Base-by-base conservation (phyloP, 1,284 basidiomycete species). In the Moesziomyces aphidis region DNA sequence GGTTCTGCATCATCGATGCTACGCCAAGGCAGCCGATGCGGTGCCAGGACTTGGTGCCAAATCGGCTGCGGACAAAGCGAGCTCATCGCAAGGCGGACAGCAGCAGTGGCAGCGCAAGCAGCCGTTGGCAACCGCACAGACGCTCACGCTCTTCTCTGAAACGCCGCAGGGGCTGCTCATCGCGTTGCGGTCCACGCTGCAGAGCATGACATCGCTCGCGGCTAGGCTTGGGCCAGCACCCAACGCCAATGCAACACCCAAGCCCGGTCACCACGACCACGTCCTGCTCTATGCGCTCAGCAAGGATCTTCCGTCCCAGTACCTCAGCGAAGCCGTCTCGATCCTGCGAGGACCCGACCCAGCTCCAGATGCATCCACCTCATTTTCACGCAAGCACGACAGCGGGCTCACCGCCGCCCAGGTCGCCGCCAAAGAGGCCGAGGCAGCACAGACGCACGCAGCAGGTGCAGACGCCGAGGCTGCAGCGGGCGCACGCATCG, bases 231-330 rank as follows among this genome's bases (percentile, higher is more conserved):
- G 56, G 5, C 70, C 75, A 19, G 42, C 60, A 7, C 55, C 71
- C 8, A 55, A 53, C 15, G 36, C 67, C 4, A 43, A n/a, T 19
- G 9, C 54, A 8, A 19, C 58, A 13, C 19, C 61, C 2, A 55
- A 34, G 23, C 55, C 53, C 19, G 56, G 45, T 15, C 50, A 57
- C 7, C 63, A 73, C 39, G 75, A 74, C 31, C 67, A 73, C 48
- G 69, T 78, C 0, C 51, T 81, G n/a, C 61, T 81, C 2, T 80
- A 72, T 34, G 58, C 78, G 3, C 56, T 81, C 31, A 77, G 74
- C 57, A 80, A 80, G 65, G 59, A 67, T 24, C 55, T 81, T 17
- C 80, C 80, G 10, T 55, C 60, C 2, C 48, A 70, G 36, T 68
- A 67, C 26, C 63, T 80, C 6, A 23, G 63, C 31, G 58, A 79